Base-by-base conservation (phyloP, 805 yeast species). In the Suhomyces tanzawaensis region DNA sequence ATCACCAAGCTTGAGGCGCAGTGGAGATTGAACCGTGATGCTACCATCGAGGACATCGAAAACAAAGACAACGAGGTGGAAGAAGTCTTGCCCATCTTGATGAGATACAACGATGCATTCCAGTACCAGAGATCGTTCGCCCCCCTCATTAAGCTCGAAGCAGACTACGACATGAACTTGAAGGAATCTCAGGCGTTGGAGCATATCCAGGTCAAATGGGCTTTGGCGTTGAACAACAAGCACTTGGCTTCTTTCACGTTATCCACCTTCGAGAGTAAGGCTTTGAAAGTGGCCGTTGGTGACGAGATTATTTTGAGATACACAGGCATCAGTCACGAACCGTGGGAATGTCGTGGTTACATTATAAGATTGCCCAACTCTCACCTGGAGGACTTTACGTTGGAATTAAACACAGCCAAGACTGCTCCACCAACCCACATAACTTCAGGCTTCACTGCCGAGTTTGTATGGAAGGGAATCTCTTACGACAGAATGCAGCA, bases 381-480 rank as follows among this genome's bases (percentile, higher is more conserved):
- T 25, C 64, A 68, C 31, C 77, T 76, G 33, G 90, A 82, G 46
- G 81, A 77, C 36, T 82, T 82, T 51, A 82, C 90, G 1, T 61
- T 88, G 33, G 95, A 88, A 57, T 66, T 89, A 44, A 62, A 58
- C 30, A 66, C 76, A 2, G 53, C 59, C 11, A 68, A 63, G 16
- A 54, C 42, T 2, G 29, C 40, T 4, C 47, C 48, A 2, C 85
- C 85, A 36, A 75, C 81, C 2, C 71, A 81, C 43, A 55, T 75
- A 26, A 72, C 75, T 2, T 71, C 77, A 4, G 86, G 82, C 16
- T 90, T 86, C 57, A 78, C 90, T 1, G 89, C 90, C 0, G 91
- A 86, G 50, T 84, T 87, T 55, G 86, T 85, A 36, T 90, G 96
- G 96, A 85, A 85, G 48, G 93, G 91, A 12, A 79, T 82, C 2